These are phyloP conservation scores for Panicum hallii DNA, from an alignment of 202 grass and related monocot species.

Conservation along the genomic window DNA sequence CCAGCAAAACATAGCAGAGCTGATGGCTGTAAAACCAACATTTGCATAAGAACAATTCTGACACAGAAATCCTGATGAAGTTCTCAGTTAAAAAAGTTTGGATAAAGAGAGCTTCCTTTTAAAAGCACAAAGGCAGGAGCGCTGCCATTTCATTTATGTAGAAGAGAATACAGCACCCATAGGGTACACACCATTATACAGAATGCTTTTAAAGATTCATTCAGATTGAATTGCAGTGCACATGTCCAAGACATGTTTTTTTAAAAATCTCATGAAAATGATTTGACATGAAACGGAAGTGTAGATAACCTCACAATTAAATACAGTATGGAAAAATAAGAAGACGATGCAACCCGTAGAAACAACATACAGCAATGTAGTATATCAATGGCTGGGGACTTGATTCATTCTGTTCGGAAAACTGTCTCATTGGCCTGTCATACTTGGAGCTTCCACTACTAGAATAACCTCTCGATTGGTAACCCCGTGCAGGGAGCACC, in stretches of 20 bases:
- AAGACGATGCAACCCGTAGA: conserved; percentile 2
- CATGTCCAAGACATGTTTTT: not conserved
- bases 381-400: conserved; percentile 49
- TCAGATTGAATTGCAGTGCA: conserved; percentile 12
- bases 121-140: not conserved
- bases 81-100: not conserved
- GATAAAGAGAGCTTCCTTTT: not conserved
- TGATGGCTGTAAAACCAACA: conserved; percentile 71
- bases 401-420: conserved; percentile 55
- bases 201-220: not conserved
- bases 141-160: not conserved
- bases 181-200: not conserved
- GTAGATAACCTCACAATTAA: not conserved
- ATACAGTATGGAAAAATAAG: conserved; percentile 1
- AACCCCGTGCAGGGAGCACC: conserved; percentile 34
- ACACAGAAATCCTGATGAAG: not conserved
- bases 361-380: conserved; percentile 60
- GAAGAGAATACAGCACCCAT: not conserved
- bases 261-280: conserved; percentile 1
- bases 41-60: conserved; percentile 28
- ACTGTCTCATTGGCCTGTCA: conserved; percentile 55
- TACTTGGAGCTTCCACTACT: conserved; percentile 46
- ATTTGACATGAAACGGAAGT: conserved; percentile 23
- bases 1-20: conserved; percentile 71
- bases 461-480: conserved; percentile 58